Conservation (phyloP, 768 basidiomycete species). For the Krasilnikovozyma curviuscula region DNA sequence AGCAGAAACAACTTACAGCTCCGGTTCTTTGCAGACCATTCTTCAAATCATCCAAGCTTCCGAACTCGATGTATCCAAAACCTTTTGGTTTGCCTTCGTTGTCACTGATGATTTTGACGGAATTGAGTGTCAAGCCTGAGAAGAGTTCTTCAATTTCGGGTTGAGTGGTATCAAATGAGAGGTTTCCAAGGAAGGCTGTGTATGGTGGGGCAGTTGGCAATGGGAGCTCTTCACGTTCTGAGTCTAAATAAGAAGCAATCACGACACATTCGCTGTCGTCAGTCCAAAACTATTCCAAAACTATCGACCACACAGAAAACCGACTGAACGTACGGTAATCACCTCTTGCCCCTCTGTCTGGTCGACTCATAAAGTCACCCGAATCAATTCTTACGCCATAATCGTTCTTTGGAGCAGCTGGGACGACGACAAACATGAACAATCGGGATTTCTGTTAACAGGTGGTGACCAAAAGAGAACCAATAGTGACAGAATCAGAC, state of each 20-base stretch:
- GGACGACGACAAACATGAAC: neutral
- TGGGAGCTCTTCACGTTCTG: slow-evolving; percentile 73
- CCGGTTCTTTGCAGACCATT: slow-evolving; percentile 56
- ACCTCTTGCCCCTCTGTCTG: slow-evolving; percentile 3
- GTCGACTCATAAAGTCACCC: slow-evolving; percentile 11
- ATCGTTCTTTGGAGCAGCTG: slow-evolving; percentile 25
- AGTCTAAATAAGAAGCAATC: slow-evolving; percentile 22
- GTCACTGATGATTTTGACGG: slow-evolving; percentile 81
- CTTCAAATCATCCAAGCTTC: slow-evolving; percentile 66
- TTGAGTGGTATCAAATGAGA: slow-evolving; percentile 81
- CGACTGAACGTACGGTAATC: neutral
- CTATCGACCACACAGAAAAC: neutral
- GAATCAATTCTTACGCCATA: slow-evolving; percentile 28
- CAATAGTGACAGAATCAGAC: neutral
- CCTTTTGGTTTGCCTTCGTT: slow-evolving; percentile 89
- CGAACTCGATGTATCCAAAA: slow-evolving; percentile 93
- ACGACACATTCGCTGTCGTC: slow-evolving; percentile 7
- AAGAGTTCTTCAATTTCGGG: slow-evolving; percentile 67
- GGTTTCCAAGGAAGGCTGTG: slow-evolving; percentile 91
- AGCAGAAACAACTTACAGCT: slow-evolving; percentile 32
- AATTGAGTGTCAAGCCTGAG: slow-evolving; percentile 35
- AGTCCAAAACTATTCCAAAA: neutral
- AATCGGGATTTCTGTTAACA: neutral
- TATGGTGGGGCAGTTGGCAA: slow-evolving; percentile 85
- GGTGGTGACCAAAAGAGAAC: neutral